Evolutionary conservation across 495 filamentous ascomycete genomes (phyloP), one percentile per base, ranked within the genome.

Genomic region (Amorphotheca resinae): DNA sequence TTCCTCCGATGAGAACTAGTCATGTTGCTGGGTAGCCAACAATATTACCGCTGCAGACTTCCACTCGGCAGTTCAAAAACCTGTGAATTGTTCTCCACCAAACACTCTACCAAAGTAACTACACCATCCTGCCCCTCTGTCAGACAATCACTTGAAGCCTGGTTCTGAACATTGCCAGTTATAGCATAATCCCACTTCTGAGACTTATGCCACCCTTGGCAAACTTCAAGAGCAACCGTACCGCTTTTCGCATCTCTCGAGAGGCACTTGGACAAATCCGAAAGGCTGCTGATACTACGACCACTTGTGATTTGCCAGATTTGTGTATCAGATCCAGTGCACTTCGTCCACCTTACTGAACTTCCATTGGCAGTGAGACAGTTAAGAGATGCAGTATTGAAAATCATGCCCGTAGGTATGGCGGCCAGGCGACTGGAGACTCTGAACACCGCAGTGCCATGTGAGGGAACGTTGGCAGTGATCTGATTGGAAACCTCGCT

Each of bases 41-140:
- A n/a, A n/a, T n/a, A n/a, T n/a, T n/a, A n/a, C n/a, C n/a, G n/a
- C n/a, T n/a, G n/a, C n/a, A 28, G 25, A 28, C 25, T 28, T 18
- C 50, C 50, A 42, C 50, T 45, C 39, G 50, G 50, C 17, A 48
- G 20, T 3, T 22, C 50, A 38, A 52, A 41, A 3, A 52, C 50
- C 20, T 52, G 50, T 28, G 18, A 42, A 18, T 48, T 52, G 7
- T 18, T 38, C 22, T 47, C 44, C 22, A 28, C 39, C 26, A 41
- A 15, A 30, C 49, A 52, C 12, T 22, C 17, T 14, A 23, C 1
- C 7, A 30, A 20, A 3, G 15, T 32, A 17, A 52, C 44, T 0
- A 9, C 22, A 20, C 35, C 49, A 6, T 44, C 15, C 0, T 9
- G 15, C 2, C 17, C 38, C 41, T 52, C 49, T 5, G 44, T 47